Base-by-base conservation (phyloP, 306 rosid species). In the Cicer pinnatifidum region DNA sequence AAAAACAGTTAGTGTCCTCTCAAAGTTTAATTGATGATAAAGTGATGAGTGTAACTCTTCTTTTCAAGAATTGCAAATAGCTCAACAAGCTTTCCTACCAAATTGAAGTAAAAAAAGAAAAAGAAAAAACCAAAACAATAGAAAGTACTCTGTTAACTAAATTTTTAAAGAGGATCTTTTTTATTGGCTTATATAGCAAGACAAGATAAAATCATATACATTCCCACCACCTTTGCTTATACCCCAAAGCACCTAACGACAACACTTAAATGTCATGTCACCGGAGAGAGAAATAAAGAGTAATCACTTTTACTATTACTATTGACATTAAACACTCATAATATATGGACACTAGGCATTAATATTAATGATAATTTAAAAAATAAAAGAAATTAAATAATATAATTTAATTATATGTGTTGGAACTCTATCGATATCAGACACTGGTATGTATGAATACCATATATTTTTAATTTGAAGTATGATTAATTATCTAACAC, bases 141-240 rank as follows among this genome's bases (percentile, higher is more conserved):
- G 67, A 68, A 52, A 69, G 69, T 33, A 59, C 75, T 75, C 65
- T 72, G 78, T 75, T 79, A 48, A 45, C 86, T 69, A 80, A 76
- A 70, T 6, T 64, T 64, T 50, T 28, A 81, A 75, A 75, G 76
- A 63, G 61, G 83, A 62, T 76, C 46, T 75, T 71, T 45, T 5
- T 54, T 69, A 72, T 75, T 89, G 89, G 84, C 98, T 91, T 94
- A 58, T 78, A 84, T 84, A 82, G 84, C 89, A 91, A 88, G 97
- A 85, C 75, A 88, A 59, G 66, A 12, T 33, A 59, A 59, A 82
- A 88, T 91, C 90, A 89, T 78, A 79, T 80, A 64, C 71, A 67
- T 82, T 87, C 80, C 88, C 86, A 88, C 91, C 82, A 86, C 85
- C 96, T 93, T 94, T 94, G 98, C 96, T 94, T 94, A 87, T 89